phyloP scores from a whole-genome alignment of 805 yeast genomes.

The Metschnikowia koreensis region DNA sequence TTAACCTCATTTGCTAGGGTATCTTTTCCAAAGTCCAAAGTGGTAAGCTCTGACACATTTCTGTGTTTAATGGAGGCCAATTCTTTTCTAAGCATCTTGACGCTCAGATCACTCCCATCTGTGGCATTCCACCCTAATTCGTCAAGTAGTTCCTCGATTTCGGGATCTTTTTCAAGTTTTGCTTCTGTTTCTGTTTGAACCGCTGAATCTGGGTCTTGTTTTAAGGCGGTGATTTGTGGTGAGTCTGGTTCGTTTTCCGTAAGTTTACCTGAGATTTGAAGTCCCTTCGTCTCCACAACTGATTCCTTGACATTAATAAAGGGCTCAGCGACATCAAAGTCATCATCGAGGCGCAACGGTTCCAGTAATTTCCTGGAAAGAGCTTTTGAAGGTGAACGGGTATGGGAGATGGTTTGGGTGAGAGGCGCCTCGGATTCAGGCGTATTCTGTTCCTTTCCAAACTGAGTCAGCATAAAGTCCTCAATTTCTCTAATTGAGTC shows the following conservation, averaged over 20 bases:
- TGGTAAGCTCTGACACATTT: constrained; percentile 49
- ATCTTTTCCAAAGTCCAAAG: constrained; percentile 35
- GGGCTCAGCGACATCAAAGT: background rate
- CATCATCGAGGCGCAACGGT: background rate
- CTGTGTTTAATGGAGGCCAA: constrained; percentile 60
- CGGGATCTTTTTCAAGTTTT: constrained; percentile 37
- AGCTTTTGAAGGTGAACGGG: constrained; percentile 3
- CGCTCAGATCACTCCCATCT: constrained; percentile 60
- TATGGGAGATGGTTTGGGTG: constrained; percentile 4
- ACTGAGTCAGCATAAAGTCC: constrained; percentile 36
- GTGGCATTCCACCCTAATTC: constrained; percentile 74
- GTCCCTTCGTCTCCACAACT: background rate
- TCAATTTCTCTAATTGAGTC: constrained; percentile 41
- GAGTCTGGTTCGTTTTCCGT: constrained; percentile 2
- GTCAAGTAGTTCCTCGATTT: constrained; percentile 65
- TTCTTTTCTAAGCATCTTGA: constrained; percentile 57
- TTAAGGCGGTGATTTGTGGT: background rate
- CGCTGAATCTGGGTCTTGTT: background rate
- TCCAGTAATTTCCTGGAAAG: constrained; percentile 2
- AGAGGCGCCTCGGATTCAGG: background rate
- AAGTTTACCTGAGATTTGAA: background rate
- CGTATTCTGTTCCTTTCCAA: constrained; percentile 14
- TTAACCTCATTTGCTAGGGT: constrained; percentile 33
- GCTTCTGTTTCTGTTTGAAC: constrained; percentile 2
- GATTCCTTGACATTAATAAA: background rate